Evolutionary conservation across 345 rosid species (phyloP).

Genomic region (Erodium maritimum): DNA sequence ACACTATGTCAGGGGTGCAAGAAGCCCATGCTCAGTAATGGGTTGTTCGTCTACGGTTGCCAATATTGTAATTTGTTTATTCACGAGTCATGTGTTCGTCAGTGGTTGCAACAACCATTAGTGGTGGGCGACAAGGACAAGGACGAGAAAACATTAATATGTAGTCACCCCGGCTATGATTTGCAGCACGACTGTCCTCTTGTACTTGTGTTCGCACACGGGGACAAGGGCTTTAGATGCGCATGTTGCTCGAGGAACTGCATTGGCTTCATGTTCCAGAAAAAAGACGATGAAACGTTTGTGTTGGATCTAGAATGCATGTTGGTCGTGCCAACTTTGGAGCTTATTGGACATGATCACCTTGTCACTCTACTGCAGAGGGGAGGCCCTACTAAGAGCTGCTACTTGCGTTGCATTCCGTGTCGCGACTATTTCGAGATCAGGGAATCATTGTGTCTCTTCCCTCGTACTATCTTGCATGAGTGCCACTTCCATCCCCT

Average conservation of each 20-base stretch:
- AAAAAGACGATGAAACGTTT: neutral
- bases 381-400: neutral
- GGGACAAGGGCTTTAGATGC: neutral
- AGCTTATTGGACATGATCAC: neutral
- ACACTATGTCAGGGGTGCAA: neutral
- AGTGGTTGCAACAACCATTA: too few species aligned
- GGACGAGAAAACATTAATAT: too few species aligned
- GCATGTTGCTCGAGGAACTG: neutral
- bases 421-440: neutral
- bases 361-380: neutral
- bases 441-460: neutral
- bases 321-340: neutral
- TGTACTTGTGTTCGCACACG: neutral
- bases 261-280: neutral
- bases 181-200: too few species aligned
- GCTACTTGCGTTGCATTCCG: neutral
- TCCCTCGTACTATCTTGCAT: neutral
- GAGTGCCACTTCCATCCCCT: neutral
- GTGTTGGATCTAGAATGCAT: neutral
- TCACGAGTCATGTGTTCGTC: neutral
- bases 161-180: too few species aligned
- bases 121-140: too few species aligned
- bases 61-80: neutral
- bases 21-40: neutral
- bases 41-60: neutral